Conservation (phyloP, 2,329 filamentous ascomycete species). For the Hymenoscyphus albidus region DNA sequence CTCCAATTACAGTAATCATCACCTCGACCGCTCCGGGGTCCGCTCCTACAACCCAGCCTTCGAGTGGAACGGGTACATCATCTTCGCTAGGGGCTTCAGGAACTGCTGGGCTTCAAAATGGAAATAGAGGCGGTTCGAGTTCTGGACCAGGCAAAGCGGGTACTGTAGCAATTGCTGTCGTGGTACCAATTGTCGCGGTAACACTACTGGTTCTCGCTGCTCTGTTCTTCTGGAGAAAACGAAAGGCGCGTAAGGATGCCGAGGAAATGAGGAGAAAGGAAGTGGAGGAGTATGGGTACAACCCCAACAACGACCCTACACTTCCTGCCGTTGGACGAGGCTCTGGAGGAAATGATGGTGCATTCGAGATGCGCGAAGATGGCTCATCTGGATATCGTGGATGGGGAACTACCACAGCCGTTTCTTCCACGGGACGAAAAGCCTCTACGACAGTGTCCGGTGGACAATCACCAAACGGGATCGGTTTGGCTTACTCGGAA, state of each 20-base stretch:
- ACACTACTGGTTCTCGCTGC: constrained; percentile 73
- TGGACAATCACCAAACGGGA: constrained; percentile 50
- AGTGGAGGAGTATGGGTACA: constrained; percentile 95
- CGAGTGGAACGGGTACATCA: constrained; percentile 17
- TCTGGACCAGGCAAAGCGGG: constrained; percentile 52
- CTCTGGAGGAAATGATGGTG: constrained; percentile 44
- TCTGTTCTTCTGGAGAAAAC: constrained; percentile 82
- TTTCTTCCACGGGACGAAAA: constrained; percentile 70
- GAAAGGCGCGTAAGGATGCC: constrained; percentile 77
- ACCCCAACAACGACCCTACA: constrained; percentile 92
- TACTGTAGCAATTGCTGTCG: constrained; percentile 87
- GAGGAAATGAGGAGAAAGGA: constrained; percentile 91
- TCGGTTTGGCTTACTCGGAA: constrained; percentile 68
- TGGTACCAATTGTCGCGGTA: constrained; percentile 87
- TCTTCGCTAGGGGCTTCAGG: constrained; percentile 28
- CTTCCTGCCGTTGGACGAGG: constrained; percentile 51
- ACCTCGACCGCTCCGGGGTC: constrained; percentile 15
- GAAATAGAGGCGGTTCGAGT: constrained; percentile 13
- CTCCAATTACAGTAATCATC: constrained; percentile 4
- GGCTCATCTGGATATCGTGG: constrained; percentile 79
- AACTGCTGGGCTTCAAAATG: constrained; percentile 21
- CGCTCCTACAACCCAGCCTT: constrained; percentile 1
- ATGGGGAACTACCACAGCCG: constrained; percentile 80
- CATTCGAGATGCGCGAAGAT: constrained; percentile 76
- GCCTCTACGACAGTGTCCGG: constrained; percentile 86